Evolutionary conservation across 2,329 filamentous ascomycete genomes (phyloP).

Genomic region (Talaromyces sp.): DNA sequence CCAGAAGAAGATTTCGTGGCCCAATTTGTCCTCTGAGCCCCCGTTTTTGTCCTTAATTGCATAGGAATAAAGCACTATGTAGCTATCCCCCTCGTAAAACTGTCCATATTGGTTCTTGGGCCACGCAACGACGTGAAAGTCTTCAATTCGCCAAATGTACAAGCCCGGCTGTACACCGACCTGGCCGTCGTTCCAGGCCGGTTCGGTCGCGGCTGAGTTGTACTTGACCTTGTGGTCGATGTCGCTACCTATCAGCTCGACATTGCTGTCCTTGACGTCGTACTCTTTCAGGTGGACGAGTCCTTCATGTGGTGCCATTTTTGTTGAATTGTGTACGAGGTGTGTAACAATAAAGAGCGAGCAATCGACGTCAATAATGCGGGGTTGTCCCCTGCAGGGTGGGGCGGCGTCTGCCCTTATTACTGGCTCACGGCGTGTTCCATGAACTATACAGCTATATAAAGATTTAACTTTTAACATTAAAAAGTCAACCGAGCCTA

Average conservation of each 20-base stretch:
- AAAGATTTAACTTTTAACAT: neutral
- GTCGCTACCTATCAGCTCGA: constrained; percentile 58
- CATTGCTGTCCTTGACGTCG: constrained; percentile 63
- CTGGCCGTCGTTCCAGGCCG: constrained; percentile 59
- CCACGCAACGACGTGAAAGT: constrained; percentile 61
- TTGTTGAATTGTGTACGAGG: neutral
- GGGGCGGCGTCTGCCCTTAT: neutral
- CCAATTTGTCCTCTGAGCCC: constrained; percentile 36
- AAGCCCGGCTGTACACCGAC: constrained; percentile 53
- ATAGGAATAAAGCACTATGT: constrained; percentile 59
- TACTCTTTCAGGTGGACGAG: constrained; percentile 60
- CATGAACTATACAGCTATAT: neutral
- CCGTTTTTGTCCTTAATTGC: constrained; percentile 38
- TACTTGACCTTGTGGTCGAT: constrained; percentile 65
- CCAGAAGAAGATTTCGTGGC: constrained; percentile 67
- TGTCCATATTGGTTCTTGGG: constrained; percentile 52
- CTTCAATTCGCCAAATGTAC: constrained; percentile 61
- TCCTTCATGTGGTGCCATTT: constrained; percentile 58
- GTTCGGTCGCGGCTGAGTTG: constrained; percentile 59
- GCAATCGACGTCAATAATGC: neutral
- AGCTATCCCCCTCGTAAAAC: constrained; percentile 65
- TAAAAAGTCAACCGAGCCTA: neutral
- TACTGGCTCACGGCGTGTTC: neutral
- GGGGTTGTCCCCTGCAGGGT: neutral
- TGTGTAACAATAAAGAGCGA: neutral